A percentile compares a stretch with the other conserved stretches of the same genome.
phyloP scores from a whole-genome alignment of 2,329 filamentous ascomycete genomes.

The Colletotrichum sp. region DNA sequence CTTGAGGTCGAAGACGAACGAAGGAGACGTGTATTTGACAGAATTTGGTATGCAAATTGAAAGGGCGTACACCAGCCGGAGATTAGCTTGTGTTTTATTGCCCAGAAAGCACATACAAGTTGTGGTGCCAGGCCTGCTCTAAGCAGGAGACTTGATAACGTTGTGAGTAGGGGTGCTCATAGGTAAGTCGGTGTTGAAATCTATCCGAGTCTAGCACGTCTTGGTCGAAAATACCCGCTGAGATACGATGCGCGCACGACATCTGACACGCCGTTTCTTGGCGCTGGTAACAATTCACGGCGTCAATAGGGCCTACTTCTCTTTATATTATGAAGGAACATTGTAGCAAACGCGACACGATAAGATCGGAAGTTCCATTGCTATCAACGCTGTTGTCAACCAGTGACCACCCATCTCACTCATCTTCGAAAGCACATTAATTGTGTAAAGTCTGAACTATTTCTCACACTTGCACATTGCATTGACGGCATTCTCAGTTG shows the following conservation, averaged over 20 bases:
- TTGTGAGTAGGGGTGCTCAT: neutral
- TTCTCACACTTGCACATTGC: neutral
- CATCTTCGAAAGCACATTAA: too few relatives aligned
- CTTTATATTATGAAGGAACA: too few relatives aligned
- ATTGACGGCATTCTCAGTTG: accelerated
- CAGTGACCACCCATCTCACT: too few relatives aligned
- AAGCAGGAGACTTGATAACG: neutral
- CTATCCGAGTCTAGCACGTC: neutral
- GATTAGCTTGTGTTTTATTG: too few relatives aligned
- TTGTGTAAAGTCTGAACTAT: neutral
- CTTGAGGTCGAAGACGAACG: neutral
- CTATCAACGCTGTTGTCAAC: too few relatives aligned
- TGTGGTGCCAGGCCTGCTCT: neutral
- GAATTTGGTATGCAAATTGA: neutral
- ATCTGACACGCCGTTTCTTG: neutral
- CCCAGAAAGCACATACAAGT: neutral
- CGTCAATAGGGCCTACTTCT: neutral
- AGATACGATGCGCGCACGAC: neutral
- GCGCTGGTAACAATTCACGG: neutral
- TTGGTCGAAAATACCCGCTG: accelerated
- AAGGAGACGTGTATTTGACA: accelerated
- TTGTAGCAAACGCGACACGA: too few relatives aligned
- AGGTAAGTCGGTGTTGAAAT: neutral
- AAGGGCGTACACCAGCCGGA: too few relatives aligned
- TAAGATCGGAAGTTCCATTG: too few relatives aligned